These are phyloP conservation scores for Nepenthes gracilis DNA, from an alignment of 148 eudicot genomes.

Conservation along the genomic window DNA sequence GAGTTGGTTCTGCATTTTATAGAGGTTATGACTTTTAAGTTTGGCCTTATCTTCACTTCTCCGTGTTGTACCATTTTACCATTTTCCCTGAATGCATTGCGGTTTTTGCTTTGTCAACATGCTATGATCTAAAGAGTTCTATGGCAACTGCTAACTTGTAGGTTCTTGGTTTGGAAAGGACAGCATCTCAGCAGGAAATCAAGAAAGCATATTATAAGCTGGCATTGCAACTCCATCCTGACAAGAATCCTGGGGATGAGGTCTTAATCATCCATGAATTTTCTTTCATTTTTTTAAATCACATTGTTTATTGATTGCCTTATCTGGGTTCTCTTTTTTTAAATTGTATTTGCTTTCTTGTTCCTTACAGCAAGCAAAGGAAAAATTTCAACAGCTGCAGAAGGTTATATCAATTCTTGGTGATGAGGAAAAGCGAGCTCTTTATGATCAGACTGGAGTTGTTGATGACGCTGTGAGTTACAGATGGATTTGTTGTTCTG, in stretches of 20 bases:
- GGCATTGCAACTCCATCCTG: slow-evolving; percentile 93
- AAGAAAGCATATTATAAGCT: slow-evolving; percentile 84
- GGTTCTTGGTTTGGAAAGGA: slow-evolving; percentile 81
- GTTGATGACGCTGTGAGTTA: slow-evolving; percentile 90
- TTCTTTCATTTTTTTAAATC: background rate
- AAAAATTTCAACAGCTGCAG: slow-evolving; percentile 93
- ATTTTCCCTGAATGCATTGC: too few species aligned
- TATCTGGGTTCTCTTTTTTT: background rate
- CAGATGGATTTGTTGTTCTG: background rate
- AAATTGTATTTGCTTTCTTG: background rate
- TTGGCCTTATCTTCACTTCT: too few species aligned
- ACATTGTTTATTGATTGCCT: background rate
- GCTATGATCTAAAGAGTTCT: too few species aligned
- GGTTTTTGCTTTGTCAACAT: too few species aligned
- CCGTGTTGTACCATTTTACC: too few species aligned
- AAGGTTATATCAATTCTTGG: slow-evolving; percentile 92
- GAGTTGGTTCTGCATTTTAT: too few species aligned
- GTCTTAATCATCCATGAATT: slow-evolving; percentile 16
- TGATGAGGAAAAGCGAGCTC: slow-evolving; percentile 84
- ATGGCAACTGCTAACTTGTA: slow-evolving; percentile 6
- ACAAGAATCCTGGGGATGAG: slow-evolving; percentile 94
- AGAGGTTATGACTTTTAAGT: too few species aligned
- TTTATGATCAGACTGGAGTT: slow-evolving; percentile 90
- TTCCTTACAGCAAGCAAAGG: slow-evolving; percentile 63
- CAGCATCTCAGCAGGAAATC: slow-evolving; percentile 80